These are phyloP conservation scores for Aplosporella prunicola DNA, from an alignment of 2,329 filamentous ascomycete species.

Conservation along the genomic window DNA sequence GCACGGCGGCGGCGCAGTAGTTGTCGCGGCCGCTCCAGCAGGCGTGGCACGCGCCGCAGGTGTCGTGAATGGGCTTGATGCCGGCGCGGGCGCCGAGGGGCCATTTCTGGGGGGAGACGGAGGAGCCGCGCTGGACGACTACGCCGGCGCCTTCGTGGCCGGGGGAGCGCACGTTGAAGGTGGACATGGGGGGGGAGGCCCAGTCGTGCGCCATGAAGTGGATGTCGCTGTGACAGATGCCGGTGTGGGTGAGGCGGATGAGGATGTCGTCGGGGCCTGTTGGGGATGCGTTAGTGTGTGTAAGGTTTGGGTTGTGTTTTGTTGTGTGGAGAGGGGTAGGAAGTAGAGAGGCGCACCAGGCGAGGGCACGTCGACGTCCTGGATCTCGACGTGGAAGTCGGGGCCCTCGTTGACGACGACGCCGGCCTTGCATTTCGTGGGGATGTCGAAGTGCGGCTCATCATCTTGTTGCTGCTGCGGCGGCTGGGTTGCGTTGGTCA, in stretches of 20 bases:
- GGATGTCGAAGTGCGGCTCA: constrained; percentile 29
- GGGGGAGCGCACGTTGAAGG: constrained; percentile 36
- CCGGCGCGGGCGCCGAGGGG: constrained; percentile 46
- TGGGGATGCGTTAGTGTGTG: background rate
- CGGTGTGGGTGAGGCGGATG: constrained; percentile 48
- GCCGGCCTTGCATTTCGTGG: constrained; percentile 43
- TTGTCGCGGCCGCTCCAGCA: constrained; percentile 46
- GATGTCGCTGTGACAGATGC: constrained; percentile 49
- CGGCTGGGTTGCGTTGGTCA: background rate
- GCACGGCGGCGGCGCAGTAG: constrained; percentile 40
- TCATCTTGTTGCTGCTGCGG: no score
- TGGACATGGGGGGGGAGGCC: constrained; percentile 30
- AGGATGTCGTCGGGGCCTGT: constrained; percentile 46
- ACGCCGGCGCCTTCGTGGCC: constrained; percentile 51
- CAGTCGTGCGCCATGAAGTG: constrained; percentile 50
- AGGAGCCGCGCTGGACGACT: constrained; percentile 46
- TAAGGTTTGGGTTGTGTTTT: background rate
- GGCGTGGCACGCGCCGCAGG: constrained; percentile 41
- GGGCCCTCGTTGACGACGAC: constrained; percentile 44
- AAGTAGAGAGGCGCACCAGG: constrained; percentile 28
- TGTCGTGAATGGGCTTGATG: constrained; percentile 43
- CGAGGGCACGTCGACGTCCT: constrained; percentile 39
- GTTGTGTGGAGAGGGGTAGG: background rate
- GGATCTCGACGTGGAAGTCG: constrained; percentile 39
- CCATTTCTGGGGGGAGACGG: constrained; percentile 42